Evolutionary conservation across 1,284 basidiomycete genomes (phyloP).

Genomic region (Mycosarcoma mackinlayi): DNA sequence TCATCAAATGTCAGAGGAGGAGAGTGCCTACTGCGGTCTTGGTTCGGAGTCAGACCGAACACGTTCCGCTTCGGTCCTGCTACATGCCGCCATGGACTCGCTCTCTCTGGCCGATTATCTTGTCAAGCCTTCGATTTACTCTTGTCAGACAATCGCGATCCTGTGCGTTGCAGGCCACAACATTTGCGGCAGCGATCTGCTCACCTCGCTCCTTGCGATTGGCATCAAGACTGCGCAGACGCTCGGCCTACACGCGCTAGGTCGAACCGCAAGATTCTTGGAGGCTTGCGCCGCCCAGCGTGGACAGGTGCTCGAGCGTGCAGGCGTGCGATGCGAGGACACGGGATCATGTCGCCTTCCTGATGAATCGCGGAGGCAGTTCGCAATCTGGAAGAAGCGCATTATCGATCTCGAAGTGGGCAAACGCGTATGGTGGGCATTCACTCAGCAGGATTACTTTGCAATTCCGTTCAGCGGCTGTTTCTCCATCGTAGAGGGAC

Average conservation of each 20-base stretch:
- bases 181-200: slow-evolving; percentile 50
- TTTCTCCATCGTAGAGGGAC: slow-evolving; percentile 45
- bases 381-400: slow-evolving; percentile 43
- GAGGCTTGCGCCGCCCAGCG: slow-evolving; percentile 33
- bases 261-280: slow-evolving; percentile 31
- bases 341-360: slow-evolving; percentile 30
- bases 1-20: slow-evolving; percentile 52
- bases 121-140: slow-evolving; percentile 45
- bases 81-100: slow-evolving; percentile 47
- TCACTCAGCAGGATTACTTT: slow-evolving; percentile 54
- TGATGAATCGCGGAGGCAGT: slow-evolving; percentile 36
- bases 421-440: slow-evolving; percentile 56
- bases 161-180: slow-evolving; percentile 54
- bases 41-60: slow-evolving; percentile 27
- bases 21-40: slow-evolving; percentile 24
- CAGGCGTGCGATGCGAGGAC: slow-evolving; percentile 23
- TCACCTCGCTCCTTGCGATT: slow-evolving; percentile 48
- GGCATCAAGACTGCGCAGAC: slow-evolving; percentile 55
- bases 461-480: slow-evolving; percentile 52
- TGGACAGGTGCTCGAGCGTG: slow-evolving; percentile 22
- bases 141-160: slow-evolving; percentile 51
- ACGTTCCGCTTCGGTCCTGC: slow-evolving; percentile 24
- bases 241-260: slow-evolving; percentile 45
- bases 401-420: slow-evolving; percentile 53
- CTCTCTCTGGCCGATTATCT: slow-evolving; percentile 47